Evolutionary conservation across 2,329 filamentous ascomycete genomes (phyloP).

Genomic region (Pyrenophora tritici-repentis): DNA sequence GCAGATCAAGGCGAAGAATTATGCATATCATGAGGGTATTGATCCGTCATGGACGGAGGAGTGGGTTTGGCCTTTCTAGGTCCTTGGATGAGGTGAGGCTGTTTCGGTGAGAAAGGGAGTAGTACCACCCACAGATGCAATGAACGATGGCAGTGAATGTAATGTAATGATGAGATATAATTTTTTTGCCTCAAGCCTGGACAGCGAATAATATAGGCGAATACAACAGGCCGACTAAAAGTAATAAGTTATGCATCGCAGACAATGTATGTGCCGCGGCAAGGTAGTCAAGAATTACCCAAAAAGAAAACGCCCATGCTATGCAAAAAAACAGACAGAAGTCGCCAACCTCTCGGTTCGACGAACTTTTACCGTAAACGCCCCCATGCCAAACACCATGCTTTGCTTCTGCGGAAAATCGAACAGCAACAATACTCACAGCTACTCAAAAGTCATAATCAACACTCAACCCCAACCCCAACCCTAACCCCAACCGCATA

Average conservation of each 20-base stretch:
- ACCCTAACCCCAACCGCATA: constrained; percentile 51
- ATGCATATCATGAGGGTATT: constrained; percentile 70
- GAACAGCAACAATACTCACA: not conserved
- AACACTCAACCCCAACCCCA: constrained; percentile 39
- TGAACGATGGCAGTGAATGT: not conserved
- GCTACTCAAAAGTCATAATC: constrained; percentile 31
- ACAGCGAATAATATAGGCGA: no score
- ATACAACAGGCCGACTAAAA: not conserved
- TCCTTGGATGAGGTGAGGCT: not conserved
- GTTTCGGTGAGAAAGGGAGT: no score
- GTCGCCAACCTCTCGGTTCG: not conserved
- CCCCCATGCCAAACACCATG: not conserved
- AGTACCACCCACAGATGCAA: no score
- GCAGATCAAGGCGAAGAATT: constrained; percentile 66
- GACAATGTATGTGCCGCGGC: not conserved
- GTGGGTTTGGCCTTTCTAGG: constrained; percentile 66
- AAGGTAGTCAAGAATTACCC: no score
- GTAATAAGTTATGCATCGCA: not conserved
- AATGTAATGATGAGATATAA: not conserved
- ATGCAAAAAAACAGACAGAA: constrained; percentile 1
- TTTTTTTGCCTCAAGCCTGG: no score
- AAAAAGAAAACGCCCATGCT: constrained; percentile 19
- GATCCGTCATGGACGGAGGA: constrained; percentile 69
- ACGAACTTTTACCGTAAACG: no score
- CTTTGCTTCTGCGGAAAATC: not conserved